Conservation (phyloP, 164 flowering plant genomes). For the Echeveria elegans region DNA sequence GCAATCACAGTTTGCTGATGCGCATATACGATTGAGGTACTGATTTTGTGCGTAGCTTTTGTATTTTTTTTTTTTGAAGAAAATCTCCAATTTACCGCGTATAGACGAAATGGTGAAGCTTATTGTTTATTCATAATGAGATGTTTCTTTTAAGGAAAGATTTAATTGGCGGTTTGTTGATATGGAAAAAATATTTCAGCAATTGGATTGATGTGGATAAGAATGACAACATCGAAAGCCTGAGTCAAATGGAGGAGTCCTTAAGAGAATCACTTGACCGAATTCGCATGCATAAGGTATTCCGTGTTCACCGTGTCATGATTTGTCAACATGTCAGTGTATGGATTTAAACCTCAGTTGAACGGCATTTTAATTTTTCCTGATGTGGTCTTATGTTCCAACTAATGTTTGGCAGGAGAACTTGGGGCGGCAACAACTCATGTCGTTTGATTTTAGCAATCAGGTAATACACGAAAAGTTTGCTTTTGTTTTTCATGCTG, state of each 20-base stretch:
- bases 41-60: constrained; percentile 3
- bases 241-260: constrained; percentile 45
- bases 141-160: background rate
- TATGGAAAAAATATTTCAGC: constrained; percentile 20
- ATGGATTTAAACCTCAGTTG: too few relatives aligned
- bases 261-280: constrained; percentile 35
- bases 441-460: constrained; percentile 35
- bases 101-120: background rate
- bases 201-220: constrained; percentile 48
- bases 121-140: background rate
- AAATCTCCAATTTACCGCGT: too few relatives aligned
- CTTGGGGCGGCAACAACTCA: constrained; percentile 29
- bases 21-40: constrained; percentile 59
- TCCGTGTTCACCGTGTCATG: background rate
- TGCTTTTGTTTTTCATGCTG: background rate
- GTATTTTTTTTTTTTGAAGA: too few relatives aligned
- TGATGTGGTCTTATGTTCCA: background rate
- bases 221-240: constrained; percentile 34
- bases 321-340: background rate
- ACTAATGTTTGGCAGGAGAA: constrained; percentile 28
- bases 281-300: constrained; percentile 40
- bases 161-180: background rate
- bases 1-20: constrained; percentile 51
- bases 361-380: background rate
- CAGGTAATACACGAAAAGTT: constrained; percentile 29